Evolutionary conservation across 73 alveolate species (phyloP), one percentile per base, ranked within the genome.

Genomic region (Paramecium octaurelia): DNA sequence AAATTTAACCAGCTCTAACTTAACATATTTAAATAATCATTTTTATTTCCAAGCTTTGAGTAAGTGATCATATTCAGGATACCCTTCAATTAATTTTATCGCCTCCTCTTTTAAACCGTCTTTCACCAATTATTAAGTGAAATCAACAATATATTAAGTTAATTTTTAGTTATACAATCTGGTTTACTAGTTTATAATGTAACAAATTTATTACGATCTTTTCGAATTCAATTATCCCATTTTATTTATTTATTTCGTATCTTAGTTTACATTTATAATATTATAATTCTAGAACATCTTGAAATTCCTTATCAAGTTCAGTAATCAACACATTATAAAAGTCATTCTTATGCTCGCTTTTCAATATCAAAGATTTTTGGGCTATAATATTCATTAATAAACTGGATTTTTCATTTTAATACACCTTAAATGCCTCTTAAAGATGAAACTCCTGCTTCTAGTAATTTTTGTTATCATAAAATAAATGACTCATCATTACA

Each of bases 1-100:
- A 18, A 18, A 4, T 18, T 54, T 20, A 54, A 54, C 14, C 69
- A 54, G 31, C 69, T 54, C 29, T 18, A 18, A n/a, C 69, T 54
- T 18, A 27, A 11, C 12, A 64, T 64, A 64, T 34, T 31, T 10
- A 64, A 31, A 34, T 31, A 64, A 5, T 64, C 84, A 64, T 64
- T 64, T 27, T 31, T 64, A 31, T 23, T 24, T 6, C 84, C 84
- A 64, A 34, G 50, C 84, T 64, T 64, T 64, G 20, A 64, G 50
- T 64, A 64, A 64, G 31, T 64, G 84, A 64, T 27, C 46, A 64
- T 64, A 64, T 27, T 64, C 84, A 27, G 84, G 84, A 64, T 64
- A 64, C 0, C 31, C 84, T 27, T 64, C 27, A 12, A 64, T 31
- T 27, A 64, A 11, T 27, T 3, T 14, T 3, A 64, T 64, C 10